Conservation (phyloP, 106 monocot genomes). For the Alisma plantagoaquatica region DNA sequence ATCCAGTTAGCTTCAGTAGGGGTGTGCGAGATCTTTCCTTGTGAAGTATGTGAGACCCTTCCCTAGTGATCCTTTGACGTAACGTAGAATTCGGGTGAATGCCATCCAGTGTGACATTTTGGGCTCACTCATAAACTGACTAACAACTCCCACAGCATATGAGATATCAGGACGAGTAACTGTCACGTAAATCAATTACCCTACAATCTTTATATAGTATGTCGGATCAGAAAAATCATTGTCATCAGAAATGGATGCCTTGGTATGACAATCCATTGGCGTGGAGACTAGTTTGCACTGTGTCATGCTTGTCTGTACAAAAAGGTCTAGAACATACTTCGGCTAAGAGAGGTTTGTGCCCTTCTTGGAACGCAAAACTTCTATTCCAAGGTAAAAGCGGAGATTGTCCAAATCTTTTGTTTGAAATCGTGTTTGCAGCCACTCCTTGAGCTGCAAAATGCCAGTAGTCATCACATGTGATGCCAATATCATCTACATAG, state of each 20-base stretch:
- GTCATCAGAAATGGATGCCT: no score
- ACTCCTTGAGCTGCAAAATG: no score
- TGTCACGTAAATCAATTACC: neutral
- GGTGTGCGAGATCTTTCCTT: neutral
- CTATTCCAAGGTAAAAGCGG: no score
- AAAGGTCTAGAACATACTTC: neutral
- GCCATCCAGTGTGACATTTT: neutral
- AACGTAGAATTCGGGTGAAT: neutral
- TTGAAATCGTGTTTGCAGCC: no score
- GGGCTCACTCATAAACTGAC: neutral
- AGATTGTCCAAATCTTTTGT: no score
- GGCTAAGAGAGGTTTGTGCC: neutral
- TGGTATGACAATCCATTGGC: neutral
- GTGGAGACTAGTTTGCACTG: neutral
- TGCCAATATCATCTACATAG: no score
- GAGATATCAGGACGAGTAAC: neutral
- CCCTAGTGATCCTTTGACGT: neutral
- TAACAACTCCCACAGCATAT: neutral
- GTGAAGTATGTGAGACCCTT: neutral
- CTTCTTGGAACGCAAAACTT: no score
- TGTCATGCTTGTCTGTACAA: neutral
- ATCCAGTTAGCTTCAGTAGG: no score
- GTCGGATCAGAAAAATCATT: neutral
- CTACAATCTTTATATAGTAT: neutral
- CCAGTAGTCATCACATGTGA: no score